Percentiles rank a stretch among this genome's conserved stretches.
Evolutionary conservation across 352 stramenopile genomes (phyloP).

Genomic region (Thalassiosira livingstoniorum): DNA sequence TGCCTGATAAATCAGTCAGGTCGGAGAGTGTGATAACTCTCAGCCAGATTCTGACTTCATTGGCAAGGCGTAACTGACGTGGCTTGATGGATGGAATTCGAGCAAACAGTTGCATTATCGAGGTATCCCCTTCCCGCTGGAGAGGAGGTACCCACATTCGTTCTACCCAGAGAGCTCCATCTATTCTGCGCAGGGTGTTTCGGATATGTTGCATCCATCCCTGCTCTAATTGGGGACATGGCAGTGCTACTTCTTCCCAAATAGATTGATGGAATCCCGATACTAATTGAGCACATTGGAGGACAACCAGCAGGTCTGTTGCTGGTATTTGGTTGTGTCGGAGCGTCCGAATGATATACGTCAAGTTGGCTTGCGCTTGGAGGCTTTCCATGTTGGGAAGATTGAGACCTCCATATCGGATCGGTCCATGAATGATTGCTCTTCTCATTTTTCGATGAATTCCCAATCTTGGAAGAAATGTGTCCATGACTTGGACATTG

Average conservation of each 20-base stretch:
- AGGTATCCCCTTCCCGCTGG: not conserved
- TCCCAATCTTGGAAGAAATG: not conserved
- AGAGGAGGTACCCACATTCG: not conserved
- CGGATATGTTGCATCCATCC: not conserved
- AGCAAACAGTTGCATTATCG: not conserved
- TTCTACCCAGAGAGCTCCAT: too few species aligned
- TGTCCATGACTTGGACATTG: not conserved
- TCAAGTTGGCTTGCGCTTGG: not conserved
- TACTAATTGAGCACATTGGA: not conserved
- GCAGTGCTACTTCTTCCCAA: not conserved
- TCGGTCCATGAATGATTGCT: not conserved
- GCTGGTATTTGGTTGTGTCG: too few species aligned
- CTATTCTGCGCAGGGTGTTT: not conserved
- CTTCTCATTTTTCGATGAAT: not conserved
- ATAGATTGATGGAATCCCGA: not conserved
- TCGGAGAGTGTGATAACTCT: conserved; percentile 3
- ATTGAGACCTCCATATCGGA: not conserved
- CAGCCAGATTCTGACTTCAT: not conserved
- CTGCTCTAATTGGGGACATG: not conserved
- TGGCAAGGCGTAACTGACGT: not conserved
- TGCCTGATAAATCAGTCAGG: not conserved
- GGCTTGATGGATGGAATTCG: not conserved
- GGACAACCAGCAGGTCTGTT: not conserved
- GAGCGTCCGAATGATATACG: not conserved
- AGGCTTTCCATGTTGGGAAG: not conserved